Base-by-base conservation (phyloP, 2,329 filamentous ascomycete species). In the Fusarium ambrosium region DNA sequence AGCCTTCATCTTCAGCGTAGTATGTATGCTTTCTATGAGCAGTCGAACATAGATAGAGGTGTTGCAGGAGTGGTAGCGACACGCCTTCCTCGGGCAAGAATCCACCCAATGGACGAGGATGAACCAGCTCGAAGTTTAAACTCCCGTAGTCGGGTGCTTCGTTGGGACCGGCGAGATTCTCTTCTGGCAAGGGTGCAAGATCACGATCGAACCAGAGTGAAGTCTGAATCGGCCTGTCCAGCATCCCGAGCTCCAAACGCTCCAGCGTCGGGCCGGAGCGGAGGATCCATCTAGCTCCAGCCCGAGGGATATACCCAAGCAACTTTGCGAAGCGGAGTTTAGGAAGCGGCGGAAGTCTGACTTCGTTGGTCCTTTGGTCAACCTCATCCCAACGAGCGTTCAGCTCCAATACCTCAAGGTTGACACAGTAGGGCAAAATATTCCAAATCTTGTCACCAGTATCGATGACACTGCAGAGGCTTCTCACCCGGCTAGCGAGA, bases 221-320 rank as follows among this genome's bases (percentile, higher is more conserved):
- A 0, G 6, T 64, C 2, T 56, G 55, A 1, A 71, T 60, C 0
- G 64, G 59, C 1, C 68, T 62, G 13, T 76, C 75, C 2, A 77
- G 2, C 69, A 77, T 73, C 14, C 60, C 65, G 1, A 77, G 62
- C 36, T 77, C 73, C 0, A 77, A 2, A 0, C 75, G 68, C 3
- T 77, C 71, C 0, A 77, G 29, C 0, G 58, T 71, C 2, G 64
- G 41, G 3, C 39, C 34, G 0, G 36, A 43, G 20, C 6, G 39
- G 2, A 77, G 24, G 1, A 68, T 24, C 75, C 75, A 77, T 9
- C 41, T 16, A 4, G 73, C 58, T 0, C 77, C 36, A 5, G 29
- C 22, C 1, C 24, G 27, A 0, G 75, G 71, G 6, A 77, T 37
- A 13, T 71, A 74, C 0, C 68, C 73, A 4, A 36, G 29, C 1